Base-by-base conservation (phyloP, 2,329 filamentous ascomycete genomes). In the Phialophora macrospora region DNA sequence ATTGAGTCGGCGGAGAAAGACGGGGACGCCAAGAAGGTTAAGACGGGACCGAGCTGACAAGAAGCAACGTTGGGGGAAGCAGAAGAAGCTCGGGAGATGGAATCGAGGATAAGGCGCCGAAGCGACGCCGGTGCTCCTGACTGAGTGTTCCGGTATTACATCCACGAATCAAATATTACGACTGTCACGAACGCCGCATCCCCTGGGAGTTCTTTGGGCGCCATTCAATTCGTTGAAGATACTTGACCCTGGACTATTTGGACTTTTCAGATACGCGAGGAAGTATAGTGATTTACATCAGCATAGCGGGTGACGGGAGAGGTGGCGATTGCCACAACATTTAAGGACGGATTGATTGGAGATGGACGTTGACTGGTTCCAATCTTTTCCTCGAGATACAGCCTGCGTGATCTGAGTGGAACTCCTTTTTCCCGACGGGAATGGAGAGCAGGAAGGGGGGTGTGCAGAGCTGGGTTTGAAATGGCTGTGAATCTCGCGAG, bases 1-100 rank as follows among this genome's bases (percentile, higher is more conserved):
- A 41, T 65, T 12, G 67, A 69, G 30, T 28, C 58, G 60, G 51
- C 60, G 58, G 71, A 67, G 26, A 68, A 60, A 34, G 66, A 67
- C 22, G 68, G 64, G 32, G 68, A 69, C 46, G 58, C 44, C 26
- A 72, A 72, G 55, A 70, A 72, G 28, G 46, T 73, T 44, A 72
- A 72, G 56, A 72, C 67, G 3, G 69, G 63, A 58, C 17, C 22
- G 32, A 54, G 22, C 44, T 57, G 51, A 60, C 51, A 32, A 26
- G 17, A 12, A 20, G 22, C 22, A 26, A 32, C 9, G 17, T 34
- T 6, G 6, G 46, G 46, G 12, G 7, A 20, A 4, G 9, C 22
- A 48, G 20, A 28, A 48, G 44, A 48, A 49, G 20, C 20, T 17
- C 14, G 22, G 22, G 24, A 41, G 26, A 44, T 49, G 38, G 26